These are phyloP conservation scores for Lenwebbia sp. DNA, from an alignment of 345 rosid genomes.

Conservation along the genomic window DNA sequence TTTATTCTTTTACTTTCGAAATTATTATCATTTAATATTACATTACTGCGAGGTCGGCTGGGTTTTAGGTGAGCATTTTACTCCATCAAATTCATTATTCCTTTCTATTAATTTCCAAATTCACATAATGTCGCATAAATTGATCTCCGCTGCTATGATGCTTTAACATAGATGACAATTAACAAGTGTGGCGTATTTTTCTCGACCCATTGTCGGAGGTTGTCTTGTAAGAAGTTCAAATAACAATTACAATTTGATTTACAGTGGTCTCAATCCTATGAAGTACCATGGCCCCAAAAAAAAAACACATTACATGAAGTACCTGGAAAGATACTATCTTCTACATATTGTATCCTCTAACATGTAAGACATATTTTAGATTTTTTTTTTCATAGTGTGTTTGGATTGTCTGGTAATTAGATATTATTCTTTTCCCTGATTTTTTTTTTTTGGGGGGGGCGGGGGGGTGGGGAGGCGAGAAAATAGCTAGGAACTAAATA, in stretches of 20 bases:
- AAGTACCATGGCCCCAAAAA: not conserved
- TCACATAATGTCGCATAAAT: no score
- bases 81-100: no score
- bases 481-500: not conserved
- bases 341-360: not conserved
- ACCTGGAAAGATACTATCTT: not conserved
- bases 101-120: no score
- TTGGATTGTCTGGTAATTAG: not conserved
- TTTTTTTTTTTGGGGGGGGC: no score
- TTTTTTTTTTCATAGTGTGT: not conserved
- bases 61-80: no score
- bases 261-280: not conserved
- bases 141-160: no score
- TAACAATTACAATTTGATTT: not conserved
- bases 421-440: not conserved
- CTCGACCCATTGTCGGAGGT: not conserved
- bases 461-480: no score
- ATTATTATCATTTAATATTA: no score
- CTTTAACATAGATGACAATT: not conserved
- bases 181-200: not conserved
- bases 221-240: not conserved
- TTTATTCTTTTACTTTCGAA: no score
- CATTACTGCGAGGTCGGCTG: no score
- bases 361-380: not conserved
- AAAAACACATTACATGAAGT: not conserved